These are phyloP conservation scores for Penicillium sp. DNA, from an alignment of 2,329 filamentous ascomycete species.

Conservation along the genomic window DNA sequence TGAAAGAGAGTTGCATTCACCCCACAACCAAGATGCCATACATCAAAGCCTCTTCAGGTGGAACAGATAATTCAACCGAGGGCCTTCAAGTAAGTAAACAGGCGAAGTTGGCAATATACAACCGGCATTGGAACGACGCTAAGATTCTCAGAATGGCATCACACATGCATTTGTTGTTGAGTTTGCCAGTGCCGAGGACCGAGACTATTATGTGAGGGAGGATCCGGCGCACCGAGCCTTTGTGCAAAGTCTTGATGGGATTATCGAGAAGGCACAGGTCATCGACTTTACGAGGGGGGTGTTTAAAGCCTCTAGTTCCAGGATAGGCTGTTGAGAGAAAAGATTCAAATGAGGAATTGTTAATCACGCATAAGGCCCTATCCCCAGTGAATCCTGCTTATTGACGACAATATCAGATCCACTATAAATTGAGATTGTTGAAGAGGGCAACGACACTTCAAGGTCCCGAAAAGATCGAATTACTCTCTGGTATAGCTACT, in stretches of 20 bases:
- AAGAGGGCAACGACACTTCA: background rate
- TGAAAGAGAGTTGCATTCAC: slow-evolving; percentile 62
- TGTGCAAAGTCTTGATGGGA: slow-evolving; percentile 44
- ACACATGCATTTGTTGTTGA: slow-evolving; percentile 71
- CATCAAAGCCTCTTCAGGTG: slow-evolving; percentile 60
- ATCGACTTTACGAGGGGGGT: slow-evolving; percentile 37
- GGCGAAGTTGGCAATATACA: background rate
- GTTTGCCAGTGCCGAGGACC: slow-evolving; percentile 64
- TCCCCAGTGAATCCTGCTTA: no score
- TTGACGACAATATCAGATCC: no score
- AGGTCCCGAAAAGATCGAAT: background rate
- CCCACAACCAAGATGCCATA: slow-evolving; percentile 62
- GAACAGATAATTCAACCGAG: slow-evolving; percentile 64
- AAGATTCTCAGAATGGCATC: slow-evolving; percentile 58
- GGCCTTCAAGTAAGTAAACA: slow-evolving; percentile 56
- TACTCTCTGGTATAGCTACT: background rate
- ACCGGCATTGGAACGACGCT: background rate
- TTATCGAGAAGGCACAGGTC: slow-evolving; percentile 39
- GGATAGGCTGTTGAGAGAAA: background rate
- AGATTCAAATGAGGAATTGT: background rate
- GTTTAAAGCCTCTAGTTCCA: slow-evolving; percentile 15
- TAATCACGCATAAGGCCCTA: no score
- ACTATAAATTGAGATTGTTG: no score
- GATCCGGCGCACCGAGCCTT: slow-evolving; percentile 68
- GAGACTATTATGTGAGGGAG: slow-evolving; percentile 67